Evolutionary conservation across 2,329 filamentous ascomycete species (phyloP).

Genomic region (Exserohilum rostratum): DNA sequence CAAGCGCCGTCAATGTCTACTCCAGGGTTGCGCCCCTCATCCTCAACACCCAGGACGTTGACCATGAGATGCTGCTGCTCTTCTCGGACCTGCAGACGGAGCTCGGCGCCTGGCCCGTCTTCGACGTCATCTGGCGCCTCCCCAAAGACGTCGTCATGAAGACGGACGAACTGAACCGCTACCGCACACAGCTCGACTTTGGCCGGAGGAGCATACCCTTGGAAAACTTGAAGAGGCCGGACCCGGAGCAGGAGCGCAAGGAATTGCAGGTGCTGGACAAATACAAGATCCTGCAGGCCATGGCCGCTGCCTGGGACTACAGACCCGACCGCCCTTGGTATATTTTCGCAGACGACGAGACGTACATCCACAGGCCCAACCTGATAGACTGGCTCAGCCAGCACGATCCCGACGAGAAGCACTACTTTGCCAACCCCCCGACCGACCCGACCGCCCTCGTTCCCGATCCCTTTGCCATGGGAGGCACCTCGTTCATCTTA

Average conservation of each 20-base stretch:
- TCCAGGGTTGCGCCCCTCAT: constrained; percentile 57
- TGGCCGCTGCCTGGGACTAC: constrained; percentile 44
- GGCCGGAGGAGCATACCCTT: constrained; percentile 39
- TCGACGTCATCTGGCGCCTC: constrained; percentile 47
- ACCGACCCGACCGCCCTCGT: constrained; percentile 12
- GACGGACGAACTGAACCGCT: constrained; percentile 47
- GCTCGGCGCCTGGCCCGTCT: constrained; percentile 41
- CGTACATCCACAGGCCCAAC: constrained; percentile 61
- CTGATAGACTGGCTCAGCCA: constrained; percentile 60
- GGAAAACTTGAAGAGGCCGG: constrained; percentile 23
- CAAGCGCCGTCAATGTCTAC: constrained; percentile 61
- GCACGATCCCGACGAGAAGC: constrained; percentile 56
- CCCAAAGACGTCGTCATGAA: constrained; percentile 32
- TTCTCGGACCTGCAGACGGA: constrained; percentile 49
- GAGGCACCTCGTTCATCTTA: constrained; percentile 60
- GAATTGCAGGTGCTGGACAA: constrained; percentile 39
- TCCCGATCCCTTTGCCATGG: constrained; percentile 57
- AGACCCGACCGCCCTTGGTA: constrained; percentile 62
- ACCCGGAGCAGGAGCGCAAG: constrained; percentile 28
- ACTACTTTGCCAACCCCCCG: constrained; percentile 58
- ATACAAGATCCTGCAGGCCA: constrained; percentile 49
- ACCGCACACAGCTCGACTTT: constrained; percentile 40
- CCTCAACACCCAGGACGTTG: constrained; percentile 30
- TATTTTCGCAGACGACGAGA: constrained; percentile 65
- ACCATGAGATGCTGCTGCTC: constrained; percentile 46